Evolutionary conservation across 768 basidiomycete species (phyloP).

Genomic region (Tubosaeta sp.): DNA sequence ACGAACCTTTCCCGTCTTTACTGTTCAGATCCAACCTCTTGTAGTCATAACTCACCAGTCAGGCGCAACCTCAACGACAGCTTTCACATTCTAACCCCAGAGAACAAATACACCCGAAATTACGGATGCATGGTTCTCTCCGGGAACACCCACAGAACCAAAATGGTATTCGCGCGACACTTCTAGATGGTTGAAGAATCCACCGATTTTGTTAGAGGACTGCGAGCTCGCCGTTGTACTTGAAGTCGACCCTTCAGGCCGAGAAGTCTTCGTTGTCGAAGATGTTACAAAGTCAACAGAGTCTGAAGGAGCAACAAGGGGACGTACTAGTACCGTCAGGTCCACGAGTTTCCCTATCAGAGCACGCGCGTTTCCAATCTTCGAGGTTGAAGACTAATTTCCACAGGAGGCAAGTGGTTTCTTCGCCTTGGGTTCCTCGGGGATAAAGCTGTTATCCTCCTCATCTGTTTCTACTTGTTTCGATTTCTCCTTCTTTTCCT

Average conservation of each 20-base stretch:
- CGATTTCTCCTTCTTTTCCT: constrained; percentile 63
- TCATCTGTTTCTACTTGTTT: constrained; percentile 52
- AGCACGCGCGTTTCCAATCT: constrained; percentile 97
- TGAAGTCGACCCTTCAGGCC: constrained; percentile 90
- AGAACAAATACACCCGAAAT: constrained; percentile 80
- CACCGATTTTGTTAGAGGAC: constrained; percentile 90
- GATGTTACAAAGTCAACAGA: constrained; percentile 3
- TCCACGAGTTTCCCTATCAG: constrained; percentile 95
- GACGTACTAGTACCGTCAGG: constrained; percentile 71
- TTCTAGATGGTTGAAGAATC: constrained; percentile 99
- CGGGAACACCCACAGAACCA: constrained; percentile 89
- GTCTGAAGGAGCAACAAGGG: neutral
- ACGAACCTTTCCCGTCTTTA: constrained; percentile 82
- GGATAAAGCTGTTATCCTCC: constrained; percentile 70
- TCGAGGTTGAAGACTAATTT: constrained; percentile 86
- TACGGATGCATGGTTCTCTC: constrained; percentile 67
- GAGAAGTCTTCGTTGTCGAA: constrained; percentile 78
- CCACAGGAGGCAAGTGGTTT: constrained; percentile 89
- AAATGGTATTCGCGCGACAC: constrained; percentile 96
- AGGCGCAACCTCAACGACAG: constrained; percentile 76
- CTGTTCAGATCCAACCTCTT: constrained; percentile 71
- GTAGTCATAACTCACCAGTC: constrained; percentile 90
- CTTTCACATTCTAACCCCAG: constrained; percentile 70
- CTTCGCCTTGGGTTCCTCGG: constrained; percentile 85
- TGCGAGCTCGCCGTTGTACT: constrained; percentile 95